These are phyloP conservation scores for Plasmodium fragile DNA, from an alignment of 169 alveolate species.

Conservation along the genomic window DNA sequence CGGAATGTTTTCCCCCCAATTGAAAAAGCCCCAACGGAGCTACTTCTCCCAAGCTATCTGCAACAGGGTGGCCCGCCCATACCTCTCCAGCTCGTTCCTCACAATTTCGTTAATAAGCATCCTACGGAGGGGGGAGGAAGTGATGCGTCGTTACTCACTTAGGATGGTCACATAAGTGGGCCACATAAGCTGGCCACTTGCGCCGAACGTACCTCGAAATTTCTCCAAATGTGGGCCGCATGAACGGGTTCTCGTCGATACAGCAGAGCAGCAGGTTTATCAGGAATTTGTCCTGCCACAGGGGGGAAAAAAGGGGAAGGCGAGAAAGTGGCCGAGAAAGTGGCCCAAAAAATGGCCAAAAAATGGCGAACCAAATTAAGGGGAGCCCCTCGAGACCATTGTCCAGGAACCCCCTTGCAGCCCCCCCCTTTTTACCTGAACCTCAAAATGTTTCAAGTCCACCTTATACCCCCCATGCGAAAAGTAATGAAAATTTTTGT, in stretches of 20 bases:
- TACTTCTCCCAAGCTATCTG: not conserved
- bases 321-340: not conserved
- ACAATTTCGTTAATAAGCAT: conserved; percentile 28
- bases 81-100: conserved; percentile 25
- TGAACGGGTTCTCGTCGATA: conserved; percentile 50
- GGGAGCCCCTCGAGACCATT: not conserved
- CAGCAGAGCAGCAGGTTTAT: conserved; percentile 42
- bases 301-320: not conserved
- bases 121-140: not conserved
- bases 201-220: not conserved
- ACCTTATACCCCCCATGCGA: conserved; percentile 26
- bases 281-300: conserved; percentile 29
- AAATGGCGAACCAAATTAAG: not conserved
- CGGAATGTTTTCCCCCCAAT: not conserved
- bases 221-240: conserved; percentile 54
- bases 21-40: not conserved
- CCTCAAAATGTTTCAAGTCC: conserved; percentile 36
- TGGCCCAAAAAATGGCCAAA: not conserved
- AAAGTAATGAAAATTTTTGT: conserved; percentile 53
- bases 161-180: not conserved
- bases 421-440: conserved; percentile 9
- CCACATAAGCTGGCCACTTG: not conserved
- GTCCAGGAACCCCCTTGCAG: not conserved
- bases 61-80: not conserved
- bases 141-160: not conserved